Evolutionary conservation across 768 basidiomycete species (phyloP), one percentile per base, ranked within the genome.

Genomic region (Sistotremastrum suecicum): DNA sequence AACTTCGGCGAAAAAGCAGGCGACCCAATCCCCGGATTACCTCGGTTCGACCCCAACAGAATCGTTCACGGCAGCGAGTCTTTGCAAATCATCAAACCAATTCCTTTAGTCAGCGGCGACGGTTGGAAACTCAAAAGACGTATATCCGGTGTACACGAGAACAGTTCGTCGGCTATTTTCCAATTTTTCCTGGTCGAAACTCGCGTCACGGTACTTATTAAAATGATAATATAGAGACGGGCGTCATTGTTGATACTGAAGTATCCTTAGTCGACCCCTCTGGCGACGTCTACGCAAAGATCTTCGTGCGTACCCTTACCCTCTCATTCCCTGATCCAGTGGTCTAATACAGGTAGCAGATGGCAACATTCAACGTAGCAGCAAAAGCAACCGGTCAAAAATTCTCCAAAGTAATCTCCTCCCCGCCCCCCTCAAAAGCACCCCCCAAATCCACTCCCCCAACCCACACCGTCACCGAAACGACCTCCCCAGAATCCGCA

Each of bases 11-110:
- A 75, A 58, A 49, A 41, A 54, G 50, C 51, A 56, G 64, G 37
- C 54, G 58, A 48, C 49, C 40, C 67, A 6, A 61, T 79, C 12
- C 78, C 83, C 0, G 83, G 82, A 2, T 62, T 92, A 51, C 87
- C 89, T 1, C 64, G 66, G 45, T 63, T 86, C 41, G 74, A 83
- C 60, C 72, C 83, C 8, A 79, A 77, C 59, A 75, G 76, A 37
- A 69, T 79, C 37, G 86, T 87, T 3, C 87, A 91, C 55, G 87
- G 66, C 4, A 76, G 76, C 7, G 86, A 89, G 58, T 77, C 75
- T 5, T 83, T 91, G 48, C 77, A 90, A 60, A 71, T 88, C 31
- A 56, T 91, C 49, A 83, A 78, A 58, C 74, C 79, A n/a, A 65
- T 92, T 42, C 88, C 88, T 0, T 59, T 71, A 0, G 79, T 76